These are phyloP conservation scores for Puccinia hordei DNA, from an alignment of 1,284 basidiomycete species.

Conservation along the genomic window DNA sequence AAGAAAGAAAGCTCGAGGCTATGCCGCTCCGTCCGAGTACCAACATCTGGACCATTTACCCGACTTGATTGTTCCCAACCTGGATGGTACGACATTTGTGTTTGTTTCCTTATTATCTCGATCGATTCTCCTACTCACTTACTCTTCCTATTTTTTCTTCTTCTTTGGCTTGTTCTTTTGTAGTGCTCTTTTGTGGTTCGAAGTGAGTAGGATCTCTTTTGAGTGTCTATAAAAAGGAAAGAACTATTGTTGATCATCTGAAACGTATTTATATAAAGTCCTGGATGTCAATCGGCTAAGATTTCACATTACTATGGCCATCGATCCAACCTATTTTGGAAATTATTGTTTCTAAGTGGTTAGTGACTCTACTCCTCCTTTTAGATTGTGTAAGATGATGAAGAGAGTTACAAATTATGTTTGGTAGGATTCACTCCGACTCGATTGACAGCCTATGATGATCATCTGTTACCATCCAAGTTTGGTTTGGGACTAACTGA, in stretches of 20 bases:
- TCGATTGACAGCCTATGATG: slow-evolving; percentile 9
- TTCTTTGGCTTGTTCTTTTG: neutral
- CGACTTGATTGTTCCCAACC: neutral
- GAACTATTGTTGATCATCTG: neutral
- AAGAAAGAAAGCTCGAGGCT: neutral
- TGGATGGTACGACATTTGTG: too few relatives aligned
- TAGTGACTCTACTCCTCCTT: neutral
- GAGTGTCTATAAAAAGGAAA: neutral
- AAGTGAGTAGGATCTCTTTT: slow-evolving; percentile 20
- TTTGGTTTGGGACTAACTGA: slow-evolving; percentile 27
- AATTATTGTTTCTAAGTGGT: slow-evolving; percentile 15
- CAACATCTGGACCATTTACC: slow-evolving; percentile 5
- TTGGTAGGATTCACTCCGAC: slow-evolving; percentile 16
- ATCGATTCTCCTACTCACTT: neutral
- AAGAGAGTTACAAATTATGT: too few relatives aligned
- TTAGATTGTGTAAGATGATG: neutral
- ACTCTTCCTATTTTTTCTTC: neutral
- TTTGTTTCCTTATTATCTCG: neutral
- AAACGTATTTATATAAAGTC: neutral
- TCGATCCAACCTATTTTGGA: slow-evolving; percentile 23
- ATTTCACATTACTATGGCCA: slow-evolving; percentile 25
- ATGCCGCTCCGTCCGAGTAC: slow-evolving; percentile 16
- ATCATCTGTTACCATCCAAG: neutral
- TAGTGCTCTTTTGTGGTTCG: slow-evolving; percentile 15
- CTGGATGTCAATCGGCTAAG: slow-evolving; percentile 19